Evolutionary conservation across 306 rosid species (phyloP), one percentile per base, ranked within the genome.

Genomic region (Lithocarpus polystachyus): DNA sequence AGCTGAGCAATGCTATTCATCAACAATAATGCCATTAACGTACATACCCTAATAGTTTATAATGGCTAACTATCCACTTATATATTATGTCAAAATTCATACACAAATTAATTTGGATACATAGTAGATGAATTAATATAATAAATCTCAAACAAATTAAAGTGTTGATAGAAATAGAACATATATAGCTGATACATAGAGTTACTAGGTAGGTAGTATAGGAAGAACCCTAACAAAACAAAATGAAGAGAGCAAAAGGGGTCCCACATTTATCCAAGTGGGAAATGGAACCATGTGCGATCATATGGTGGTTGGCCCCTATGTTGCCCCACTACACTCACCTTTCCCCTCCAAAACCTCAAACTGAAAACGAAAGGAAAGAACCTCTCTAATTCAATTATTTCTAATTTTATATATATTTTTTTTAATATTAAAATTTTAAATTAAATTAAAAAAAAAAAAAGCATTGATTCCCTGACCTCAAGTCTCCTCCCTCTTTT

Each of bases 211-310:
- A 40, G 45, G 11, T 1, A 40, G 45, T 5, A 24, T 22, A 59
- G 31, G 65, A 60, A 60, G 33, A 24, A 12, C 67, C 18, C 67
- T 4, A 71, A 56, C 4, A 55, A 5, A 67, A 48, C 51, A 51
- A 74, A 68, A 51, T 7, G 18, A 67, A 17, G 56, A 37, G n/a
- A 10, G 29, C 6, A 52, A 40, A 75, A 19, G 19, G n/a, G 84
- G 81, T 2, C 75, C 81, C 81, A 77, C 61, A 40, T 6, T 55
- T 26, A 55, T 76, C 76, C 79, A 84, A 80, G 84, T 84, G 84
- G 87, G 81, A 76, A 84, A 84, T 35, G 74, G 84, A 80, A 72
- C 84, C 87, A 84, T 84, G 87, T 84, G 87, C 87, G 31, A 57
- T 84, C 87, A 72, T 80, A 84, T 84, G 87, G 82, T 80, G 76